These are phyloP conservation scores for Clonostachys byssicola DNA, from an alignment of 2,329 filamentous ascomycete genomes.

Conservation along the genomic window DNA sequence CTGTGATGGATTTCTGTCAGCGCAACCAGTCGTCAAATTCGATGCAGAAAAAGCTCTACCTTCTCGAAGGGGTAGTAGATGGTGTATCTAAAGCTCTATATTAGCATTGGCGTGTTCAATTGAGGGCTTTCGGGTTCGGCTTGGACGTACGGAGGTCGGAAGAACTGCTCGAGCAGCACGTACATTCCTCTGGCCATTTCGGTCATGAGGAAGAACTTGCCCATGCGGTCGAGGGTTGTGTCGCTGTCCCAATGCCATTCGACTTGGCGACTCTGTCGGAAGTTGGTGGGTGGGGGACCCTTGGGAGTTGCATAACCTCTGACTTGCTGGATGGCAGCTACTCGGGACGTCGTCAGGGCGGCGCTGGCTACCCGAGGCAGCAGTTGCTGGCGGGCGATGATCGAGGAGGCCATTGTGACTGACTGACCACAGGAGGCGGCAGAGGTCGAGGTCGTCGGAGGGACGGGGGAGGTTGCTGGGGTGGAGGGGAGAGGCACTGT, in stretches of 20 bases:
- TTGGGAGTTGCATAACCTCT: conserved; percentile 62
- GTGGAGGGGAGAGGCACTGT: neutral
- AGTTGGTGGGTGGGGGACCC: conserved; percentile 75
- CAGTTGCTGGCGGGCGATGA: conserved; percentile 3
- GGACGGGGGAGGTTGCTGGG: neutral
- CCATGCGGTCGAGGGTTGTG: conserved; percentile 74
- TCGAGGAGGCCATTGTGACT: neutral
- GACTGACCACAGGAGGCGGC: neutral
- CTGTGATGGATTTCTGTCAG: conserved; percentile 21
- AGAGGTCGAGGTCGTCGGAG: neutral
- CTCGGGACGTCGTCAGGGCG: conserved; percentile 1
- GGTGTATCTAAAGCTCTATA: conserved; percentile 65
- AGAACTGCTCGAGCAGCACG: conserved; percentile 94
- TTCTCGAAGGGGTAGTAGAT: conserved; percentile 99
- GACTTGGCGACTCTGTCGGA: conserved; percentile 70
- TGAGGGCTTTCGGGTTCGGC: neutral
- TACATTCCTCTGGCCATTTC: conserved; percentile 99
- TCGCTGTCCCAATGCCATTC: conserved; percentile 80
- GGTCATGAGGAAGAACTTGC: conserved; percentile 91
- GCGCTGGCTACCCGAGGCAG: conserved; percentile 1
- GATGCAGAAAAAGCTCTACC: conserved; percentile 29
- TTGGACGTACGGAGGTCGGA: conserved; percentile 84
- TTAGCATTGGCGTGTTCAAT: neutral
- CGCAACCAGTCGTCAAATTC: neutral
- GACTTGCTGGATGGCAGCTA: conserved; percentile 11